Percentiles rank a stretch among this genome's conserved stretches.
phyloP scores from a whole-genome alignment of 306 rosid genomes.

The Vigna angularis region DNA sequence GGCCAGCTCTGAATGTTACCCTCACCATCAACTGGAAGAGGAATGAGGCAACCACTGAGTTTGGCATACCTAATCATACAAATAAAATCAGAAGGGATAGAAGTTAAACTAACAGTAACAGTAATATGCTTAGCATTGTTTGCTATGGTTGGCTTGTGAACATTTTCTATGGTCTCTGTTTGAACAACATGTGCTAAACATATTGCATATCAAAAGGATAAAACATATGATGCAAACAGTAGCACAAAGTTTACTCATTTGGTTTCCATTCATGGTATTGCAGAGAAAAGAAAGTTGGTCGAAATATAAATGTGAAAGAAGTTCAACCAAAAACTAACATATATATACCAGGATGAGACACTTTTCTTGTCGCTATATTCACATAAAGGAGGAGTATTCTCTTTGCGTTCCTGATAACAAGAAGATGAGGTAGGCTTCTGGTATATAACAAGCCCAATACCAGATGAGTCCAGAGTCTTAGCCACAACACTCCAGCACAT shows the following conservation, averaged over 20 bases:
- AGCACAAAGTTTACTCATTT: neutral
- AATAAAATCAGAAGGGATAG: conserved; percentile 39
- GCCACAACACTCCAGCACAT: conserved; percentile 80
- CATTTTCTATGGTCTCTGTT: neutral
- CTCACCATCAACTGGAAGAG: conserved; percentile 57
- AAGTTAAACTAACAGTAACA: neutral
- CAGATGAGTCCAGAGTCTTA: conserved; percentile 66
- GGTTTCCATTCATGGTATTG: neutral
- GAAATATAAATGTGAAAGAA: conserved; percentile 7
- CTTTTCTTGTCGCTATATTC: conserved; percentile 50
- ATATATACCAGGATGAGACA: conserved; percentile 74
- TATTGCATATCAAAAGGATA: neutral
- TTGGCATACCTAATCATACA: conserved; percentile 60
- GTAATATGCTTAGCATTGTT: conserved; percentile 6
- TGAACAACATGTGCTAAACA: neutral
- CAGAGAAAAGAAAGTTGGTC: conserved; percentile 28
- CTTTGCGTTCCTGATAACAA: conserved; percentile 61
- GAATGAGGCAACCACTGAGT: conserved; percentile 65
- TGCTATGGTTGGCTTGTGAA: conserved; percentile 8
- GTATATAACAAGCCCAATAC: conserved; percentile 86
- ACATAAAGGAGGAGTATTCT: conserved; percentile 67
- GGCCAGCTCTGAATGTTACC: conserved; percentile 71
- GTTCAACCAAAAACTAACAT: neutral
- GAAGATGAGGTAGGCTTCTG: conserved; percentile 75
- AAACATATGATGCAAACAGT: neutral